phyloP scores from a whole-genome alignment of 2,329 filamentous ascomycete species.

The Venturia pyrina region DNA sequence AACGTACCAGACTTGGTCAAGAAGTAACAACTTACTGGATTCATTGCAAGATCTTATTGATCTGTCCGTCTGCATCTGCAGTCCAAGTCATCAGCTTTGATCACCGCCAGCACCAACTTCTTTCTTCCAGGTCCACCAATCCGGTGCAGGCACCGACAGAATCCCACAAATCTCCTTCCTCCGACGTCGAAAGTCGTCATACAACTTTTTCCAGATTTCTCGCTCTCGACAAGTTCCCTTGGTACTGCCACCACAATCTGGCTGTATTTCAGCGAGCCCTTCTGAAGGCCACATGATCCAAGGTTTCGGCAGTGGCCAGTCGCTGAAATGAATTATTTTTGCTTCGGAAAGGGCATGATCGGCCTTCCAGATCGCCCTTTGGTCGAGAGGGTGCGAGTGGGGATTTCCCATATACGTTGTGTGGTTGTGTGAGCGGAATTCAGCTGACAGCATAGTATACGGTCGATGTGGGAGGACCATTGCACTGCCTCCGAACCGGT shows the following conservation, averaged over 20 bases:
- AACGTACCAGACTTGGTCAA: neutral
- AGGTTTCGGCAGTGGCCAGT: slow-evolving; percentile 61
- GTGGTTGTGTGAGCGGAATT: slow-evolving; percentile 50
- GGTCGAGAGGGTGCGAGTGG: slow-evolving; percentile 21
- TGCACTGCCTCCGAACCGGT: slow-evolving; percentile 47
- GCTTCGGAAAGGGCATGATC: slow-evolving; percentile 46
- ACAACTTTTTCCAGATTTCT: slow-evolving; percentile 35
- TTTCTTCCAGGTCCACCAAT: slow-evolving; percentile 21
- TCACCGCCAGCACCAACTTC: slow-evolving; percentile 7
- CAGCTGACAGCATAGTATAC: slow-evolving; percentile 51
- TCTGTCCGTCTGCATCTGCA: neutral
- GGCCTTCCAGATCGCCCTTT: slow-evolving; percentile 49
- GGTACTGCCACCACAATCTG: slow-evolving; percentile 29
- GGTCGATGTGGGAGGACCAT: slow-evolving; percentile 54
- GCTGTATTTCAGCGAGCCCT: slow-evolving; percentile 33
- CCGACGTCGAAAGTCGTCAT: slow-evolving; percentile 33
- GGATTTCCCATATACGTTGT: slow-evolving; percentile 36
- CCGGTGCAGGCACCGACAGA: slow-evolving; percentile 28
- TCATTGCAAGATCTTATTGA: neutral
- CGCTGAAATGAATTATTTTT: slow-evolving; percentile 61
- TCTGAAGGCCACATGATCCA: slow-evolving; percentile 41
- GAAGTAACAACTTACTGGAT: neutral
- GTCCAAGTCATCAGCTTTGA: neutral
- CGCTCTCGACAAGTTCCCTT: slow-evolving; percentile 28
- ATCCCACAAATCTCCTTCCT: slow-evolving; percentile 31